These are phyloP conservation scores for Metarhizium robertsii DNA, from an alignment of 2,329 filamentous ascomycete species.

Conservation along the genomic window DNA sequence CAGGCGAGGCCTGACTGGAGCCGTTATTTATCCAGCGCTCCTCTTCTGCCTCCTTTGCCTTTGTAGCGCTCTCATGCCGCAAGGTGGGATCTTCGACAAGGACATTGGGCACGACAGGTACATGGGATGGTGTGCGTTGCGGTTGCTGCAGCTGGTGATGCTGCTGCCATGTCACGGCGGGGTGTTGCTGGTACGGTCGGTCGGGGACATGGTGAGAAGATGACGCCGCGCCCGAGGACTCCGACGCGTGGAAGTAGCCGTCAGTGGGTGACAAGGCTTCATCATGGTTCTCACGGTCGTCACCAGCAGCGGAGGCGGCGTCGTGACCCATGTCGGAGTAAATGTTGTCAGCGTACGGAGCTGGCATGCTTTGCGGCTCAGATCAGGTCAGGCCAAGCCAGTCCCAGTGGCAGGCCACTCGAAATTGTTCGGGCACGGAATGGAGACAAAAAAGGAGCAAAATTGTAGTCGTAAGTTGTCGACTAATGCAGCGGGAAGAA, in stretches of 20 bases:
- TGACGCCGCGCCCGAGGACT: slow-evolving; percentile 15
- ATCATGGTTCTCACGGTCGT: slow-evolving; percentile 4
- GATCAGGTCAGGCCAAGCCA: neutral
- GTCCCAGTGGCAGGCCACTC: neutral
- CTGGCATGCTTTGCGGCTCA: slow-evolving; percentile 25
- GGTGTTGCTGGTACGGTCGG: neutral
- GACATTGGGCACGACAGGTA: too few relatives aligned
- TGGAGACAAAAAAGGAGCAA: neutral
- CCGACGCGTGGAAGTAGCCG: slow-evolving; percentile 39
- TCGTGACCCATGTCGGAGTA: slow-evolving; percentile 26
- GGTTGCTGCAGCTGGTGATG: too few relatives aligned
- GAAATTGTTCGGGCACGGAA: neutral
- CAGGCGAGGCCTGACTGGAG: slow-evolving; percentile 2
- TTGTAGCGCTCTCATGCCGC: slow-evolving; percentile 22
- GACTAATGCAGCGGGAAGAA: neutral
- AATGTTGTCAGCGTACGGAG: slow-evolving; percentile 38
- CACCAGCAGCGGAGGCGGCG: neutral
- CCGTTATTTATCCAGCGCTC: too few relatives aligned
- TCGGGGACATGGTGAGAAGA: slow-evolving; percentile 7
- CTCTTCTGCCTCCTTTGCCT: slow-evolving; percentile 30
- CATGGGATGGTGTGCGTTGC: too few relatives aligned
- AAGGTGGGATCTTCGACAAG: too few relatives aligned
- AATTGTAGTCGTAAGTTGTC: neutral
- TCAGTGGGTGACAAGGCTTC: slow-evolving; percentile 39
- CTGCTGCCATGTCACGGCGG: too few relatives aligned